Evolutionary conservation across 1,139 yeast species (phyloP).

Genomic region (Protomyces arabidopsidicola): DNA sequence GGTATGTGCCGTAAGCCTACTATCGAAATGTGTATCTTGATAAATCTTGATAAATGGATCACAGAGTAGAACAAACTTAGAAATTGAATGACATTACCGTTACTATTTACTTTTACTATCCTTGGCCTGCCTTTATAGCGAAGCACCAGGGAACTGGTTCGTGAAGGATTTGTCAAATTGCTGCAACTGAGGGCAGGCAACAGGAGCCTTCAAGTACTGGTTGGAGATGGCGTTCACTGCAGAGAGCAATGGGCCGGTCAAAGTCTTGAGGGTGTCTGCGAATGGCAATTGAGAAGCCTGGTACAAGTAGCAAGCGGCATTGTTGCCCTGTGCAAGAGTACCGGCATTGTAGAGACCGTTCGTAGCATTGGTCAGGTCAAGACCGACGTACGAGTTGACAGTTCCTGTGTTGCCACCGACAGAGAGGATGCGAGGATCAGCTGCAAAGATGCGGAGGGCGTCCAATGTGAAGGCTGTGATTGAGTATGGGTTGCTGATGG

Average conservation of each 20-base stretch:
- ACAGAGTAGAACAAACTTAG: too few relatives aligned
- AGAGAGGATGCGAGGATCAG: background rate
- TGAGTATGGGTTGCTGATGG: background rate
- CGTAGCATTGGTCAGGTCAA: background rate
- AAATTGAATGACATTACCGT: background rate
- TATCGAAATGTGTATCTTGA: too few relatives aligned
- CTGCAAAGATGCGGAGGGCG: background rate
- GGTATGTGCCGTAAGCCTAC: too few relatives aligned
- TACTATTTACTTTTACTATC: background rate
- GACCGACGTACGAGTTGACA: background rate
- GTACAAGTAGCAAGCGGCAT: background rate
- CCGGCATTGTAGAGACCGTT: background rate
- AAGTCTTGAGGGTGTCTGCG: background rate
- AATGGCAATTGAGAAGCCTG: background rate
- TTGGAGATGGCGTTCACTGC: background rate
- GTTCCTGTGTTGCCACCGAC: constrained; percentile 1
- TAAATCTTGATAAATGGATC: too few relatives aligned
- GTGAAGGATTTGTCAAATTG: background rate
- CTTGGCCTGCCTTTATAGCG: background rate
- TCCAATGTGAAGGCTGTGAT: background rate
- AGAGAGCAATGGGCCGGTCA: background rate
- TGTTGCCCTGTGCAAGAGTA: background rate
- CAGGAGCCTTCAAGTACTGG: background rate
- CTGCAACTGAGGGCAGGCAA: background rate
- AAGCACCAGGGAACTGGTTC: background rate